Evolutionary conservation across 129 eudicot genomes (phyloP).

Genomic region (Centrapalus pauciflorus): DNA sequence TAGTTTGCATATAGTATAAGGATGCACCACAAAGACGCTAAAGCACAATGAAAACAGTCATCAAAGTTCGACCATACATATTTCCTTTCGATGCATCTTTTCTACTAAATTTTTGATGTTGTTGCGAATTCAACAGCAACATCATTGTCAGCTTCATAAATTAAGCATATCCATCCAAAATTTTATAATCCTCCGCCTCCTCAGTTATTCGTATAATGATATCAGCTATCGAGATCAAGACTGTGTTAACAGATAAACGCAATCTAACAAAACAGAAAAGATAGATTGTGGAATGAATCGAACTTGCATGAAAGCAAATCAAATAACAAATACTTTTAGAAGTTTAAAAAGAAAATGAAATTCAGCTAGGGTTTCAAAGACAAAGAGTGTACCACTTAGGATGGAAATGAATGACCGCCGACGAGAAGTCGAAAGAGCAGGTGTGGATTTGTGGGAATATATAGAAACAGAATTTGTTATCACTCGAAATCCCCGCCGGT

Average conservation of each 20-base stretch:
- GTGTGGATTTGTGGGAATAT: neutral
- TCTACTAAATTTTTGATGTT: neutral
- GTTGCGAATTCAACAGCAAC: neutral
- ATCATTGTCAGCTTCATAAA: neutral
- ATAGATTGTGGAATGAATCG: neutral
- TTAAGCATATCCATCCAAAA: neutral
- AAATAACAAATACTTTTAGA: too few species aligned
- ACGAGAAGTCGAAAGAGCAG: neutral
- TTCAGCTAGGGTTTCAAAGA: conserved; percentile 13
- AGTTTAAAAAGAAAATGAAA: neutral
- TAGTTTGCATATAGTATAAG: neutral
- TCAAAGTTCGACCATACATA: neutral
- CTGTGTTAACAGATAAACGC: neutral
- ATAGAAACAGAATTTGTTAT: neutral
- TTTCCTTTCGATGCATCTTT: neutral
- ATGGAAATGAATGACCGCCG: conserved; percentile 3
- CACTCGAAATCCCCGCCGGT: neutral
- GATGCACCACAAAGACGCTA: neutral
- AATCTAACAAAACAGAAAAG: neutral
- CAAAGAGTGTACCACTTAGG: neutral
- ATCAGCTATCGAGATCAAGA: neutral
- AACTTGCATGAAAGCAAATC: neutral
- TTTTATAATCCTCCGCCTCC: neutral
- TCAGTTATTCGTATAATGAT: neutral
- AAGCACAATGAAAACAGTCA: neutral